Conservation (phyloP, 2,329 filamentous ascomycete genomes). For the Nannizziopsis barbatae region DNA sequence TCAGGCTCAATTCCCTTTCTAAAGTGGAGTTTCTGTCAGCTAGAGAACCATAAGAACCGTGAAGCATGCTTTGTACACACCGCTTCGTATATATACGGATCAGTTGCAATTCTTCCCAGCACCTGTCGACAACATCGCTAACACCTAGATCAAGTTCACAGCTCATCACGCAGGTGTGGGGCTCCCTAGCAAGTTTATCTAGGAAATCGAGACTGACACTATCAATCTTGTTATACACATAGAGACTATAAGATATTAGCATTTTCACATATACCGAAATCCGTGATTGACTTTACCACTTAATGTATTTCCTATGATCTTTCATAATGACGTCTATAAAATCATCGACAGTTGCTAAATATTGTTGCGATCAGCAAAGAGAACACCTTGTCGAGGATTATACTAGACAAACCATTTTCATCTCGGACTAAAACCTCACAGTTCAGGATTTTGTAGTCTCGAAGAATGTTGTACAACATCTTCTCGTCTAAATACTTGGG, state of each 20-base stretch:
- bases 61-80: slow-evolving; percentile 24
- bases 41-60: too few relatives aligned
- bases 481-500: slow-evolving; percentile 92
- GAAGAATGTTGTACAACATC: slow-evolving; percentile 94
- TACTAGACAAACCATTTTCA: slow-evolving; percentile 52
- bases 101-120: slow-evolving; percentile 83
- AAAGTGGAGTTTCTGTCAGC: slow-evolving; percentile 8
- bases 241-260: slow-evolving; percentile 46
- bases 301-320: slow-evolving; percentile 95
- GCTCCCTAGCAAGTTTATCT: slow-evolving; percentile 81
- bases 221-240: slow-evolving; percentile 99
- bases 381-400: background rate
- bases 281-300: slow-evolving; percentile 38
- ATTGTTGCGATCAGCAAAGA: background rate
- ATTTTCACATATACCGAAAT: background rate
- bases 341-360: slow-evolving; percentile 77
- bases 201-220: slow-evolving; percentile 86
- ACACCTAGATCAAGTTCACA: slow-evolving; percentile 93
- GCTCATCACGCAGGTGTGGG: slow-evolving; percentile 90
- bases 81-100: slow-evolving; percentile 91
- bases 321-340: slow-evolving; percentile 99
- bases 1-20: slow-evolving; percentile 82
- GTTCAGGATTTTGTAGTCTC: slow-evolving; percentile 98
- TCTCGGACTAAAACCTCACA: slow-evolving; percentile 92
- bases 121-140: slow-evolving; percentile 82